Conservation (phyloP, 192 early-diverging fungal genomes). For the Blastocladiella britannica region DNA sequence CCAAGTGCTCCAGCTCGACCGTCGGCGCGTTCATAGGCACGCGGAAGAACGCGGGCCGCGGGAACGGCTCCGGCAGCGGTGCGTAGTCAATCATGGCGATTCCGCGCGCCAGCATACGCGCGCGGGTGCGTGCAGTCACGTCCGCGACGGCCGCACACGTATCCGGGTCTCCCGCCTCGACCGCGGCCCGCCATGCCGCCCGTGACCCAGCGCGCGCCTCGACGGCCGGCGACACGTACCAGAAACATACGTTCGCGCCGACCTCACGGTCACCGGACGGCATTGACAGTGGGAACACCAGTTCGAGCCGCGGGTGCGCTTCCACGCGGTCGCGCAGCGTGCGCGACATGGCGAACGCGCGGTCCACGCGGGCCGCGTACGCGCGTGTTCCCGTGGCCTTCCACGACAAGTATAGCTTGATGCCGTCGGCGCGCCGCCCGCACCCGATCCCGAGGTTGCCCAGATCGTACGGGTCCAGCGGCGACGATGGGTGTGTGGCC, state of each 20-base stretch:
- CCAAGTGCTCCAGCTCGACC: conserved; percentile 25
- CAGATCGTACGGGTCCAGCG: conserved; percentile 40
- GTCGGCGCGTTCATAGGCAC: conserved; percentile 47
- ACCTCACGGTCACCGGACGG: conserved; percentile 7
- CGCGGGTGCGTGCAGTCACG: conserved; percentile 21
- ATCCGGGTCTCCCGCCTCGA: conserved; percentile 5
- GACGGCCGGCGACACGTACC: conserved; percentile 37
- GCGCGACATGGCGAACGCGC: conserved; percentile 28
- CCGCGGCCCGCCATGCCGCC: background rate
- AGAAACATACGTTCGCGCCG: conserved; percentile 41
- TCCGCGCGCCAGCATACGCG: conserved; percentile 19
- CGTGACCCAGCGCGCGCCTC: conserved; percentile 1
- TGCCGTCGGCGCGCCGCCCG: conserved; percentile 52
- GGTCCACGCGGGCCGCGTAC: conserved; percentile 28
- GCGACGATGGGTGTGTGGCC: too few species aligned
- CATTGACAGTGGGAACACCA: conserved; percentile 22
- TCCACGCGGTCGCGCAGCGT: conserved; percentile 17
- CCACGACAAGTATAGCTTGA: conserved; percentile 64
- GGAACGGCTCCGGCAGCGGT: conserved; percentile 8
- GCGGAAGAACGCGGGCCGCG: conserved; percentile 43
- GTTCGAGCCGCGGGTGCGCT: conserved; percentile 14
- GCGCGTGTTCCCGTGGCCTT: conserved; percentile 45
- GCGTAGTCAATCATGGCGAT: conserved; percentile 54
- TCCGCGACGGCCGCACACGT: conserved; percentile 17
- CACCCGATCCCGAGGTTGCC: conserved; percentile 61